Conservation (phyloP, 1,284 basidiomycete species). For the Melampsora larici-populina region DNA sequence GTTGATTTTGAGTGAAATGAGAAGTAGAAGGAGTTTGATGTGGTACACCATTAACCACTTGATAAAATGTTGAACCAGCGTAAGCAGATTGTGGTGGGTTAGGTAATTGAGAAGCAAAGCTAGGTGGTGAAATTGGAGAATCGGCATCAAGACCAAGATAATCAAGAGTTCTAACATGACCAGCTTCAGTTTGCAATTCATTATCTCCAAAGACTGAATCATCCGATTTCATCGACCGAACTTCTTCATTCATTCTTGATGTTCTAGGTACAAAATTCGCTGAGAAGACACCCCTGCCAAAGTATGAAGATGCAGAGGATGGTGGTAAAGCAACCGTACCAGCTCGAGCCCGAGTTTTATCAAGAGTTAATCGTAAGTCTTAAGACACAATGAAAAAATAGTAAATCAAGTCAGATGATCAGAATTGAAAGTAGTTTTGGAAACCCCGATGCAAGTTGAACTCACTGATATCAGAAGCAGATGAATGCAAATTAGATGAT, state of each 20-base stretch:
- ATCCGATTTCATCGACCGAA: constrained; percentile 26
- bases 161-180: constrained; percentile 86
- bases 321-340: constrained; percentile 39
- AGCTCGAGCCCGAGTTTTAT: constrained; percentile 38
- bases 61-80: constrained; percentile 19
- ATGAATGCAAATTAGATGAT: neutral
- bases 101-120: neutral
- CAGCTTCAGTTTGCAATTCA: constrained; percentile 66
- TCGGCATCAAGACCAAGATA: constrained; percentile 84
- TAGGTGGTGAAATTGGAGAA: constrained; percentile 46
- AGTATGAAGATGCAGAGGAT: constrained; percentile 36
- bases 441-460: neutral
- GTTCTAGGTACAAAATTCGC: constrained; percentile 34
- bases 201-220: constrained; percentile 14
- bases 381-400: neutral
- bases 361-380: constrained; percentile 26
- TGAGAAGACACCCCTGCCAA: constrained; percentile 37
- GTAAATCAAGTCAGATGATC: neutral
- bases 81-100: constrained; percentile 31
- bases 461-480: neutral
- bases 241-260: constrained; percentile 41
- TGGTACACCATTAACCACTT: constrained; percentile 8
- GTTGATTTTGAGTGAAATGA: no score
- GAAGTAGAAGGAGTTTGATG: neutral
- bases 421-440: neutral